These are phyloP conservation scores for Candida nonsorbophila DNA, from an alignment of 805 yeast genomes.

Conservation along the genomic window DNA sequence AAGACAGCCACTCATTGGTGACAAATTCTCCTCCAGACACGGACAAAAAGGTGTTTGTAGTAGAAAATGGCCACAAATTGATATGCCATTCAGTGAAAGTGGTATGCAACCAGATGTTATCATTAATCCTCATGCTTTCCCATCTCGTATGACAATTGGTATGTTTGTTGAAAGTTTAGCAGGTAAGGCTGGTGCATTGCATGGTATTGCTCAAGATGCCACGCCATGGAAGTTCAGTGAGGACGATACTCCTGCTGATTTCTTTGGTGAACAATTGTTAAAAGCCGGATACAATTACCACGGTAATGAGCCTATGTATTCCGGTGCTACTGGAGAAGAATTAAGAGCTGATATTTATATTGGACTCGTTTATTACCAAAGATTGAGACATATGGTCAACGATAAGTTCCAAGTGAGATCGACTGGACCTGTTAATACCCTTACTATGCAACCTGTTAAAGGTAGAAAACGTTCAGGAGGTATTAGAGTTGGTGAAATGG, in stretches of 20 bases:
- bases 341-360: slow-evolving; percentile 91
- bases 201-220: slow-evolving; percentile 94
- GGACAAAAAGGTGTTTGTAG: slow-evolving; percentile 99
- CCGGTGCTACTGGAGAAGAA: slow-evolving; percentile 98
- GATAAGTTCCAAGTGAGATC: slow-evolving; percentile 99
- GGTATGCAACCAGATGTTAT: slow-evolving; percentile 98
- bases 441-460: slow-evolving; percentile 99
- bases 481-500: slow-evolving; percentile 99
- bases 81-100: slow-evolving; percentile 93
- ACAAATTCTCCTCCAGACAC: slow-evolving; percentile 94
- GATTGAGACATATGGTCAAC: slow-evolving; percentile 98
- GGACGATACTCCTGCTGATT: slow-evolving; percentile 93
- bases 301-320: slow-evolving; percentile 98
- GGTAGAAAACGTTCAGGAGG: slow-evolving; percentile 99
- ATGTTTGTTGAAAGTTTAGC: slow-evolving; percentile 98
- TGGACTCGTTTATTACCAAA: slow-evolving; percentile 96
- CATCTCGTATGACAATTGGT: slow-evolving; percentile 99
- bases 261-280: slow-evolving; percentile 87
- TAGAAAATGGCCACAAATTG: slow-evolving; percentile 94
- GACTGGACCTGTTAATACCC: slow-evolving; percentile 94
- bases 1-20: slow-evolving; percentile 93
- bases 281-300: slow-evolving; percentile 93
- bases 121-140: slow-evolving; percentile 99
- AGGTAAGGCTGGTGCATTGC: slow-evolving; percentile 98
- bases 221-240: slow-evolving; percentile 96